Percentiles rank a stretch among this genome's conserved stretches.
phyloP scores from a whole-genome alignment of 768 basidiomycete species.

The Glaciozyma antarctica region DNA sequence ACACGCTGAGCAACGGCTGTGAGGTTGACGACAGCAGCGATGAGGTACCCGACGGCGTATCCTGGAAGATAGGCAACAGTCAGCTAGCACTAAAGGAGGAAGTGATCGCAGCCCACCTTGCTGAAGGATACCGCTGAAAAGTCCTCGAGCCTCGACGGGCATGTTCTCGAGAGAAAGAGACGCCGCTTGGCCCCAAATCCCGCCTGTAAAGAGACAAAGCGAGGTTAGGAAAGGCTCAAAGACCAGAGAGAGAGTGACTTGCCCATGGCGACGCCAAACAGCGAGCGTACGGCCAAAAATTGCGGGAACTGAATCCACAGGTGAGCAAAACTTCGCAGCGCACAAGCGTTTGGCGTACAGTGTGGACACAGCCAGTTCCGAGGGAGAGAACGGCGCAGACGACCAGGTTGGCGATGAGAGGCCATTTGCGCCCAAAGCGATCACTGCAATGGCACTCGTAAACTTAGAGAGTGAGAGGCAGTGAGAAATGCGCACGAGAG shows the following conservation, averaged over 20 bases:
- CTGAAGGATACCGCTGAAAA: constrained; percentile 75
- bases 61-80: constrained; percentile 35
- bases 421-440: constrained; percentile 89
- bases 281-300: constrained; percentile 70
- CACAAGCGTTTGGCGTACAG: constrained; percentile 26
- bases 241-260: neutral
- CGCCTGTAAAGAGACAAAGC: neutral
- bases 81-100: neutral
- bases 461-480: too few relatives aligned
- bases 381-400: constrained; percentile 58
- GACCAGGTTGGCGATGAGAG: constrained; percentile 64
- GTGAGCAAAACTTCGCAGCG: too few relatives aligned
- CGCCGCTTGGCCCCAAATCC: neutral
- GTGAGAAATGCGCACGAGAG: constrained; percentile 42
- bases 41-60: constrained; percentile 73
- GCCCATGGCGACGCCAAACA: constrained; percentile 40
- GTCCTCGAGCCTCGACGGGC: constrained; percentile 56
- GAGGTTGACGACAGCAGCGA: constrained; percentile 69
- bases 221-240: neutral
- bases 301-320: constrained; percentile 44
- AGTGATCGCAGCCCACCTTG: constrained; percentile 40
- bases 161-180: constrained; percentile 22
- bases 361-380: constrained; percentile 68
- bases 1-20: neutral
- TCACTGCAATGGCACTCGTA: constrained; percentile 41